Base-by-base conservation (phyloP, 495 filamentous ascomycete species). In the Umbilicaria muhlenbergii region DNA sequence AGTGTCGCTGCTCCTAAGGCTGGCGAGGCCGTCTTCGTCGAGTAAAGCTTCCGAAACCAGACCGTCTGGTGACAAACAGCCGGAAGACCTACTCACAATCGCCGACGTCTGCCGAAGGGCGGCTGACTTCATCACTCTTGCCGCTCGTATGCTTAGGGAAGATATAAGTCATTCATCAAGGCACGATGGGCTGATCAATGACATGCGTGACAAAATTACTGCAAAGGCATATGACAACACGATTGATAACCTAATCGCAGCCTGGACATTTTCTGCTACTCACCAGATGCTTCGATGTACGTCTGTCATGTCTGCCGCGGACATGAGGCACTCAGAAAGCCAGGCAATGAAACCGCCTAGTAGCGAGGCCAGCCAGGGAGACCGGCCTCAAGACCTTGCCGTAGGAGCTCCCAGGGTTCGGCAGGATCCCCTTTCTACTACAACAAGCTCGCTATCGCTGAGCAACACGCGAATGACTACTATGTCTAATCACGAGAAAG, bases 241-340 rank as follows among this genome's bases (percentile, higher is more conserved):
- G 13, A 73, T 91, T 37, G 81, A 87, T 52, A 86, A 91, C 51
- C 54, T 95, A 4, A 78, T 94, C 8, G 78, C 78, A 5, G 86
- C 86, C 0, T 95, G 89, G 73, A 80, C 75, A 8, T 94, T 86
- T 55, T 77, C 81, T 19, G 79, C 83, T 18, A 70, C 79, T 8
- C 75, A 81, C 51, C 82, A 88, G 48, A 75, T 94, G 17, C 64
- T 94, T 5, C 24, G 24, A 8, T 28, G 24, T 6, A 28, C 24
- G 24, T 28, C 24, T 28, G 8, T 3, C 24, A 2, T 21, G 5
- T 28, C 24, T 28, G 24, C 8, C 8, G 24, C 24, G 24, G 24
- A 28, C 24, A 6, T 28, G 24, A 28, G 24, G 8, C 8, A 28
- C 8, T 28, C 24, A 6, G 24, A 28, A 6, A 28, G 24, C 24